Evolutionary conservation across 805 yeast genomes (phyloP), one percentile per base, ranked within the genome.

Genomic region (Huiozyma sinensis): DNA sequence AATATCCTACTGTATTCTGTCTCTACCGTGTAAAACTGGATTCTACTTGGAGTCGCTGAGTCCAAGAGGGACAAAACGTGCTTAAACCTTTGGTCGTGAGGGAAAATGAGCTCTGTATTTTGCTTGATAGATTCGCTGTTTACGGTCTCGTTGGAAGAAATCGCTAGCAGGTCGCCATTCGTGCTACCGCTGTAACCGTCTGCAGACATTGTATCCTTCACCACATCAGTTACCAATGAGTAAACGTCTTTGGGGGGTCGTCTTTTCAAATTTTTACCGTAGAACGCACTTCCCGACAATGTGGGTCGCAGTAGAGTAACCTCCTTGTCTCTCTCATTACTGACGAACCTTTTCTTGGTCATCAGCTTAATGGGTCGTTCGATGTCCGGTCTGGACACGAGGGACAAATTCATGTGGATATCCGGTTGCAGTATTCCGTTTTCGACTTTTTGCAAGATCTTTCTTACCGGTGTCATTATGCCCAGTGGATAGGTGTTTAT

Each of bases 401-500:
- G 61, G 11, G 74, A 73, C 17, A 82, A 64, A 11, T 75, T 72
- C 3, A 55, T 46, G 62, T 64, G 30, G 43, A 56, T 42, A 62
- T 70, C 76, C 72, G 75, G 73, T 33, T 69, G 70, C 1, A 72
- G 72, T 1, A 78, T 70, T 28, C 63, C 67, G 43, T 70, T 75
- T 61, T 74, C 85, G 54, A 79, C 72, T 41, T 58, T 56, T 52
- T 71, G 68, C 12, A 83, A 61, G 1, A 79, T 73, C 46, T 79
- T 87, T 48, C 75, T 76, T 40, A 89, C 60, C 0, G 94, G 86
- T 5, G 83, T 60, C 31, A 73, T 63, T 1, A 88, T 67, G 0
- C 95, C 95, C 2, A 77, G 62, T 0, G 95, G 95, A 51, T 72
- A 83, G 0, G 87, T 73, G 36, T 83, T 84, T 6, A 87, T 59